Conservation (phyloP, 345 rosid species). For the Melaleuca alternifolia region DNA sequence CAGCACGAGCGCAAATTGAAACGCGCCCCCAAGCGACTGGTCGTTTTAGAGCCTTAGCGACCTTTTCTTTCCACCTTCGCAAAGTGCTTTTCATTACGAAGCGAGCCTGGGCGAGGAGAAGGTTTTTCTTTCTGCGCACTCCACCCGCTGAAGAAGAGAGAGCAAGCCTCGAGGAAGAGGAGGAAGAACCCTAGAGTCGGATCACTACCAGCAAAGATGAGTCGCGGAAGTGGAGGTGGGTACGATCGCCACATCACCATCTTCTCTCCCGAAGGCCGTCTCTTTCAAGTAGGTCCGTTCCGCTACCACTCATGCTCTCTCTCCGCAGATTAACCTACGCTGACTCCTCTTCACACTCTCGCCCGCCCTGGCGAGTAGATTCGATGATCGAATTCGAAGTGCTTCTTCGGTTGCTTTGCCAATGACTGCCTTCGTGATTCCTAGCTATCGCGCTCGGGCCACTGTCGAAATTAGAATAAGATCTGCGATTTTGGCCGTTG, state of each 20-base stretch:
- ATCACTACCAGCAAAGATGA: slow-evolving; percentile 14
- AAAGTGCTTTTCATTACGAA: background rate
- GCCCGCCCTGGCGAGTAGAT: background rate
- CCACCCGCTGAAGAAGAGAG: background rate
- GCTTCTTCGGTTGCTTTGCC: background rate
- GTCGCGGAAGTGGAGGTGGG: slow-evolving; percentile 65
- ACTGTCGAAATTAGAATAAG: background rate
- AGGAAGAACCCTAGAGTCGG: background rate
- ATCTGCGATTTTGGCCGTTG: background rate
- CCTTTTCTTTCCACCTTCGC: background rate
- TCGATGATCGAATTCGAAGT: background rate
- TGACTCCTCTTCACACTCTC: background rate
- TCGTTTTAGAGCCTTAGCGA: background rate
- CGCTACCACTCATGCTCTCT: background rate
- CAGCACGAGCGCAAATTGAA: background rate
- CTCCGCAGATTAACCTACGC: background rate
- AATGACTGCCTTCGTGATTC: background rate
- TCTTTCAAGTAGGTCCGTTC: slow-evolving; percentile 54
- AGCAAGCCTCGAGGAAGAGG: background rate
- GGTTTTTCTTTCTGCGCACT: background rate
- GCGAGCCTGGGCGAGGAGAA: background rate
- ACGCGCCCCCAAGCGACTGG: background rate
- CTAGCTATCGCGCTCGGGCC: background rate
- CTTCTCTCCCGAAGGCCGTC: slow-evolving; percentile 66
- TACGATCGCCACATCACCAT: slow-evolving; percentile 67